phyloP scores from a whole-genome alignment of 2,329 filamentous ascomycete species.

The Rutstroemia sp. region DNA sequence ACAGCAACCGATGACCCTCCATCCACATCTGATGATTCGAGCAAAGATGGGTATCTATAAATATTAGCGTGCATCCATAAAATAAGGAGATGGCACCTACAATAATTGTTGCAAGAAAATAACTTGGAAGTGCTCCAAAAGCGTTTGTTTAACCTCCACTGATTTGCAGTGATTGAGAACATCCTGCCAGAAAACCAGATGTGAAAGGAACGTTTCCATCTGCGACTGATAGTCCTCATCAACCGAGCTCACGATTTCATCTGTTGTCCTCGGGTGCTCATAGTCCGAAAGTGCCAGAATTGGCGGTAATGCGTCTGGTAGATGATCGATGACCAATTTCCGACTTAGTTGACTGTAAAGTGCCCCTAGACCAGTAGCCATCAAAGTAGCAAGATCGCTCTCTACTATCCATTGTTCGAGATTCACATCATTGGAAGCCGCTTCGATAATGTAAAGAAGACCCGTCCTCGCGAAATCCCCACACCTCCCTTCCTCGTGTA shows the following conservation, averaged over 20 bases:
- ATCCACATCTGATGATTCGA: slow-evolving; percentile 95
- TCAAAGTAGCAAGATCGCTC: slow-evolving; percentile 90
- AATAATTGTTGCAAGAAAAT: slow-evolving; percentile 91
- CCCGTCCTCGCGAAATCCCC: slow-evolving; percentile 95
- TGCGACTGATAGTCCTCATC: slow-evolving; percentile 74
- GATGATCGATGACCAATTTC: slow-evolving; percentile 75
- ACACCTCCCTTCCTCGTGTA: slow-evolving; percentile 88
- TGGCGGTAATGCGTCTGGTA: slow-evolving; percentile 67
- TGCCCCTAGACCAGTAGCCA: slow-evolving; percentile 91
- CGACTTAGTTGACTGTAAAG: slow-evolving; percentile 59
- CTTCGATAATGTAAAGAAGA: slow-evolving; percentile 90
- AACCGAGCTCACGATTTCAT: slow-evolving; percentile 67
- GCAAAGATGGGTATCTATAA: slow-evolving; percentile 77
- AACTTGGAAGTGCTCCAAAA: slow-evolving; percentile 95
- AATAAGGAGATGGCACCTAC: slow-evolving; percentile 40
- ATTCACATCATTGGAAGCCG: slow-evolving; percentile 71
- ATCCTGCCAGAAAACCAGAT: slow-evolving; percentile 96
- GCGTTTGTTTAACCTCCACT: slow-evolving; percentile 80
- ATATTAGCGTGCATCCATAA: slow-evolving; percentile 13
- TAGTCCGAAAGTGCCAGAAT: slow-evolving; percentile 89
- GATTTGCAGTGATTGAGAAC: slow-evolving; percentile 93
- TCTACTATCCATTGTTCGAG: slow-evolving; percentile 96
- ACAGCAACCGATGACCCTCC: slow-evolving; percentile 95
- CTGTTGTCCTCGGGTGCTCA: slow-evolving; percentile 59
- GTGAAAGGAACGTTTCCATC: slow-evolving; percentile 87